phyloP scores from a whole-genome alignment of 1,284 basidiomycete species.

The Trametes sp. region DNA sequence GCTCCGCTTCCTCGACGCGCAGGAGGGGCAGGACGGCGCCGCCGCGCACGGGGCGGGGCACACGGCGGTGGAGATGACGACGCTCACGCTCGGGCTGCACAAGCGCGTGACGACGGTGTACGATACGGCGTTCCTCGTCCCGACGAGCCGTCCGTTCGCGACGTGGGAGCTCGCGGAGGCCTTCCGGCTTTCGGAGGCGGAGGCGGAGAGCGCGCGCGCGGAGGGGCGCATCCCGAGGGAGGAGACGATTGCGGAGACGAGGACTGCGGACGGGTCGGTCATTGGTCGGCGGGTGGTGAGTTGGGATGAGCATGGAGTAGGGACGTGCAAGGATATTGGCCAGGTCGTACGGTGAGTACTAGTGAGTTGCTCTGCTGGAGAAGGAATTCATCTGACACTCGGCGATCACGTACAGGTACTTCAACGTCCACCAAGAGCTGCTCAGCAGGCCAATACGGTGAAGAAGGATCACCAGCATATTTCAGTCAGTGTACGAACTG shows the following conservation, averaged over 20 bases:
- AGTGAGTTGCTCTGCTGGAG: constrained; percentile 2
- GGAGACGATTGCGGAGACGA: constrained; percentile 82
- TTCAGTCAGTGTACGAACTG: neutral
- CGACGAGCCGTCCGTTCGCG: constrained; percentile 77
- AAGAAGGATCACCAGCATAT: neutral
- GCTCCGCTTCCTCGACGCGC: constrained; percentile 46
- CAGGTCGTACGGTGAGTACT: constrained; percentile 70
- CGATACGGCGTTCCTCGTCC: constrained; percentile 75
- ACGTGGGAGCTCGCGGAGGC: constrained; percentile 78
- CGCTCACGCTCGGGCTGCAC: constrained; percentile 67
- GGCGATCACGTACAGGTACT: too few species aligned
- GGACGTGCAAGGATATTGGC: constrained; percentile 66
- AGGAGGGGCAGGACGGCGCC: constrained; percentile 24
- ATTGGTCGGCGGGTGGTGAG: constrained; percentile 81
- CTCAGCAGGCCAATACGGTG: constrained; percentile 42
- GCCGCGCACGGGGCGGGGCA: constrained; percentile 20
- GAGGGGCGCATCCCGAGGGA: constrained; percentile 54
- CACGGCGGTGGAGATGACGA: constrained; percentile 72
- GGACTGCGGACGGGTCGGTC: constrained; percentile 66
- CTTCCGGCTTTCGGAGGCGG: constrained; percentile 55
- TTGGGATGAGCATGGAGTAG: constrained; percentile 71
- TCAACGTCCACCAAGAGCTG: constrained; percentile 87
- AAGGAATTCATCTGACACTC: too few species aligned
- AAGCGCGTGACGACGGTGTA: constrained; percentile 74
- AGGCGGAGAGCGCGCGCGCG: constrained; percentile 46